Base-by-base conservation (phyloP, 2,329 filamentous ascomycete species). In the Penicillium sp. region DNA sequence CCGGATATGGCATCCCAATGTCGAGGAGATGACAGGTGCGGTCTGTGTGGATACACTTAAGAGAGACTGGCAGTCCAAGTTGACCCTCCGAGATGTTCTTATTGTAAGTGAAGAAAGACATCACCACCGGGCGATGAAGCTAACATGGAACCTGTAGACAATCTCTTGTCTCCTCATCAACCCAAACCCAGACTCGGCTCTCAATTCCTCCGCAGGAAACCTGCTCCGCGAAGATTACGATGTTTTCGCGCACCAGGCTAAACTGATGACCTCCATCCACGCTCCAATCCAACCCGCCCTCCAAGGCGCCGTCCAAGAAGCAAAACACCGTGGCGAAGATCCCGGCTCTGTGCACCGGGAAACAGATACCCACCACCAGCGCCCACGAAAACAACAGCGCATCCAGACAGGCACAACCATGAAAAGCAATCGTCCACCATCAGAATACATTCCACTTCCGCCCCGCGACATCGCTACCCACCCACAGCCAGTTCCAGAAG, bases 31-130 rank as follows among this genome's bases (percentile, higher is more conserved):
- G n/a, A 84, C 82, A 0, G 85, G 85, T 5, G 81, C 81, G 1
- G 84, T 88, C 3, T 88, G 85, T 59, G 83, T 88, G 3, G 85
- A 87, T 72, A 87, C 85, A 2, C 67, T 88, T 45, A 88, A 87
- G 73, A 77, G 83, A 47, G 85, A 87, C 63, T 88, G 85, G 85
- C 80, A 83, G 56, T 73, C 78, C 14, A 81, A 76, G 27, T 70
- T 87, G 60, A 86, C 83, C 26, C 67, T 88, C 49, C 74, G 82
- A 47, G 84, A 87, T 73, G 83, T 87, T 3, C 71, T 87, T 19
- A 67, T 80, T 50, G 77, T 79, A 63, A 64, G 77, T 72, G 24
- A 24, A 14, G 3, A 14, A 19, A 24, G 48, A n/a, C 47, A 26
- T 26, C 22, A 19, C 13, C 8, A 47, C 8, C 24, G 10, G 16